Evolutionary conservation across 768 basidiomycete genomes (phyloP), one percentile per base, ranked within the genome.

Genomic region (Termitomyces sp.): DNA sequence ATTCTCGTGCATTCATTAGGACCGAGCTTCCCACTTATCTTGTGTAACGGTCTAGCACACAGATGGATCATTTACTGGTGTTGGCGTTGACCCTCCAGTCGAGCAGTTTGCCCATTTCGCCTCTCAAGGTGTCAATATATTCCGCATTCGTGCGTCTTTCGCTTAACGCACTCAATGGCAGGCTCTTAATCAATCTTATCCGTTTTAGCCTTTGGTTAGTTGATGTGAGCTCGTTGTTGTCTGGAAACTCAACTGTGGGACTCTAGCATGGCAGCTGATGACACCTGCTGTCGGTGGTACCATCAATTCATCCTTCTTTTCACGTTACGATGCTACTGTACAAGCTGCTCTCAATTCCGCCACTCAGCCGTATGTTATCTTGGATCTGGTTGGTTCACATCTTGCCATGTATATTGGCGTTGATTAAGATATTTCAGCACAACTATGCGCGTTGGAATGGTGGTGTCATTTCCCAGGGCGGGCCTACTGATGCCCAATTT

Each of bases 371-470:
- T 77, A 78, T 62, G 81, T 77, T 53, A 83, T 84, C 61, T 67
- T 84, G 40, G 82, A 83, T 66, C 61, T 84, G 30, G 79, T 79
- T 63, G 10, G 75, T 65, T 14, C 23, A 4, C 10, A 47, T 3
- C 13, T 52, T 20, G 38, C 1, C 50, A 44, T 16, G 7, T 46
- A 50, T 13, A 6, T 30, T 54, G 12, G 51, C 55, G n/a, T 56
- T 33, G 33, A 30, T 47, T 7, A 10, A 2, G 5, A 16, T 26
- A 20, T 18, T 51, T 18, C 16, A 62, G 61, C 83, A 84, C 71
- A 84, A 85, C 72, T 84, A 84, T 63, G 84, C 81, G 10, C 75
- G 83, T 48, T 83, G 81, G 79, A 82, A 85, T 61, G 79, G 79
- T 16, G 66, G 68, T 66, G 78, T 87, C 44, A 78, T 86, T 35